phyloP scores from a whole-genome alignment of 2,329 filamentous ascomycete species.

The Graphiopsis chlorocephala region DNA sequence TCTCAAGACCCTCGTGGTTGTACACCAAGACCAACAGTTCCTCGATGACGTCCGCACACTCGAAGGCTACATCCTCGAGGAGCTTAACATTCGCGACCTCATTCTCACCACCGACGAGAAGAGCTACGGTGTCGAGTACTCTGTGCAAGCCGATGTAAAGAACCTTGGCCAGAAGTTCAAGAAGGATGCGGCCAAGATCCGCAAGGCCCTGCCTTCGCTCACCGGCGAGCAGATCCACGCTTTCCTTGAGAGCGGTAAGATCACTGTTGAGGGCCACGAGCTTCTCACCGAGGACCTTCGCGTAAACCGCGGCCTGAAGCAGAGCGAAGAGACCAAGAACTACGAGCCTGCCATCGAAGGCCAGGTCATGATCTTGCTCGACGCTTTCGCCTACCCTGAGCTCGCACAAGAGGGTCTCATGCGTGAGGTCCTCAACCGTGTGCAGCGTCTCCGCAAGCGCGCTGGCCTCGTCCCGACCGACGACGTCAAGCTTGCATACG shows the following conservation, averaged over 20 bases:
- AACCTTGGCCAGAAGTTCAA: conserved; percentile 94
- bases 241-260: conserved; percentile 70
- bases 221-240: conserved; percentile 76
- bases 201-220: conserved; percentile 79
- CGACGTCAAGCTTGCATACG: conserved; percentile 93
- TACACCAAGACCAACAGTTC: conserved; percentile 79
- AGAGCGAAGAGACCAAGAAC: conserved; percentile 67
- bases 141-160: conserved; percentile 87
- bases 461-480: conserved; percentile 87
- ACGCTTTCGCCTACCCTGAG: conserved; percentile 76
- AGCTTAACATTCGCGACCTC: conserved; percentile 85
- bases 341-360: conserved; percentile 86
- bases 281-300: conserved; percentile 79
- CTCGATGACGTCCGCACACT: conserved; percentile 83
- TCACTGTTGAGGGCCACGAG: conserved; percentile 81
- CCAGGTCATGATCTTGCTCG: conserved; percentile 88
- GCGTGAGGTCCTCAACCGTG: conserved; percentile 86
- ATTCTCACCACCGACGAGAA: conserved; percentile 82
- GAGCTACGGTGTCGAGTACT: conserved; percentile 89
- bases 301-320: conserved; percentile 74
- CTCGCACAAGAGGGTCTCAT: conserved; percentile 85
- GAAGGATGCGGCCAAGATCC: conserved; percentile 88
- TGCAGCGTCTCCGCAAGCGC: conserved; percentile 91
- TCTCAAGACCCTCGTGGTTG: conserved; percentile 82
- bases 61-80: conserved; percentile 84